Evolutionary conservation across 768 basidiomycete species (phyloP), one percentile per base, ranked within the genome.

Genomic region (Hericium erinaceus): DNA sequence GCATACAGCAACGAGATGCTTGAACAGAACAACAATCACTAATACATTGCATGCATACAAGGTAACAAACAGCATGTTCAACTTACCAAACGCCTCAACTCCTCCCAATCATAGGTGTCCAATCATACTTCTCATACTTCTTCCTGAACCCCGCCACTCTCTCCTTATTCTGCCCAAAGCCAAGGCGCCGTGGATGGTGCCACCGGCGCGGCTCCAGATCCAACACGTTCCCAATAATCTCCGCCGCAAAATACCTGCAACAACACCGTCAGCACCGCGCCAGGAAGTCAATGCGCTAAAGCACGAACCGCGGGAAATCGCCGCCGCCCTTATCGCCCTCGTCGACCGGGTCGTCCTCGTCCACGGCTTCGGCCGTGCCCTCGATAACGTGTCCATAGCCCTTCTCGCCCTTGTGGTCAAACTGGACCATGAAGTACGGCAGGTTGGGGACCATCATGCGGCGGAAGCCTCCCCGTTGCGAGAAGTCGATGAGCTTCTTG

Each of bases 361-460:
- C 49, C 9, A 78, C 74, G 2, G 79, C 80, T 39, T 89, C 85
- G 24, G 79, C 82, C 0, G 83, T 81, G 1, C 97, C 97, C 69
- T 99, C 97, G 60, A 99, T 97, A 60, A 99, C 91, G 71, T 99
- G 97, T 0, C 97, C 97, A 67, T 93, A 99, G 2, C 97, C 97
- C 66, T 92, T 93, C 71, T 98, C 94, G 24, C 97, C 94, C 66
- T 95, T 98, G 71, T 98, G 79, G 72, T 99, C 97, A 70, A 95
- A 99, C 64, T 95, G 94, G 7, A 98, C 90, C 92, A 95, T 95
- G 66, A 99, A 99, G 72, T 99, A 99, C 1, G 97, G 97, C 33
- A 99, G 74, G 66, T 98, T 97, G 2, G 95, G 85, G 11, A 99
- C 95, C 88, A 99, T 90, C 24, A 91, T 85, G 0, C 95, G 81